Percentiles rank a stretch among this genome's conserved stretches.
phyloP scores from a whole-genome alignment of 129 eudicot genomes.

The Smallanthus sonchifolius region DNA sequence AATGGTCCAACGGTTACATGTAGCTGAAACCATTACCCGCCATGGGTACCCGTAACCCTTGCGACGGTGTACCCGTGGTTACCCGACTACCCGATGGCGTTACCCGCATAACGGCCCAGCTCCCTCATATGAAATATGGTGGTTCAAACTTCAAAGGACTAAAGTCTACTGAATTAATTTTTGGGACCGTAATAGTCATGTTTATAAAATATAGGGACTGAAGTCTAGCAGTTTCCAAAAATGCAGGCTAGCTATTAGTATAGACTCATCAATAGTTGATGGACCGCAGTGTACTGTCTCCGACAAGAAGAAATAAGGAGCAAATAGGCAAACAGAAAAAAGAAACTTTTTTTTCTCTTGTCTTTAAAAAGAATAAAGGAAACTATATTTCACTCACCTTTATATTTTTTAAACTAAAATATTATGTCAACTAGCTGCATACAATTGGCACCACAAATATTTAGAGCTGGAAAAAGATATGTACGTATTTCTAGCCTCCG shows the following conservation, averaged over 20 bases:
- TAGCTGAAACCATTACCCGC: too few relatives aligned
- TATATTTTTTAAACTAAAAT: neutral
- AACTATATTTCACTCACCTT: slow-evolving; percentile 7
- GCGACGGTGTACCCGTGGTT: too few relatives aligned
- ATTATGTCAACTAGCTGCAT: neutral
- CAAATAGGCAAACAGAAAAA: slow-evolving; percentile 11
- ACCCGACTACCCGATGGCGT: too few relatives aligned
- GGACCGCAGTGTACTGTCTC: slow-evolving; percentile 5
- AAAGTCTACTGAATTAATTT: neutral
- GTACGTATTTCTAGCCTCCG: too few relatives aligned
- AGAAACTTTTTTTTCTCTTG: neutral
- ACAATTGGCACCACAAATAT: neutral
- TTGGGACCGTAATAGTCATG: slow-evolving; percentile 3
- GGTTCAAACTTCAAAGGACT: too few relatives aligned
- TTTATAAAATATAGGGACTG: neutral
- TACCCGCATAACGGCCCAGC: too few relatives aligned
- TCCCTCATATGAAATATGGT: too few relatives aligned
- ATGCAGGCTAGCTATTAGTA: neutral
- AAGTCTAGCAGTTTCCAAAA: neutral
- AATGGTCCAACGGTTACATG: too few relatives aligned
- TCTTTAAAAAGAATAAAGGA: neutral
- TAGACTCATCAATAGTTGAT: slow-evolving; percentile 3
- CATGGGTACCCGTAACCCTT: too few relatives aligned
- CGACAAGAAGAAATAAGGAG: slow-evolving; percentile 12
- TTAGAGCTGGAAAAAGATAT: neutral